Evolutionary conservation across 495 filamentous ascomycete species (phyloP).

Genomic region (Hyaloscypha bicolor): DNA sequence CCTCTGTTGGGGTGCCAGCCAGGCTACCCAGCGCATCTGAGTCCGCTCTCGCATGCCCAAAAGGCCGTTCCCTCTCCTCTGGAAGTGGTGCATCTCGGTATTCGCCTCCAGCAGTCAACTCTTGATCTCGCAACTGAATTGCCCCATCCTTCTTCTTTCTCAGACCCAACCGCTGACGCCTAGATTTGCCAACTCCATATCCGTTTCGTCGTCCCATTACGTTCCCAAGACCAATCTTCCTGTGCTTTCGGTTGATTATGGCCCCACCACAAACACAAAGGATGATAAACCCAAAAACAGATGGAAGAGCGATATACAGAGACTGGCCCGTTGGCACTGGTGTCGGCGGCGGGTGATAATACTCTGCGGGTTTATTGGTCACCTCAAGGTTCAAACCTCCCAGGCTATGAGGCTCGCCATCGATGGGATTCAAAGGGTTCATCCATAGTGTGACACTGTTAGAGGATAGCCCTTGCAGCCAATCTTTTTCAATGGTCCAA

Average conservation of each 20-base stretch:
- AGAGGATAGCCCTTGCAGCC: constrained; percentile 13
- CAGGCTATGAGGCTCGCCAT: constrained; percentile 8
- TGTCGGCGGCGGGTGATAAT: constrained; percentile 15
- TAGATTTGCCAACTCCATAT: constrained; percentile 25
- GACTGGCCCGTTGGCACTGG: constrained; percentile 19
- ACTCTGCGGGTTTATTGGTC: constrained; percentile 12
- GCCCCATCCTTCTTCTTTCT: constrained; percentile 20
- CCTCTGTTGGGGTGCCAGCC: constrained; percentile 24
- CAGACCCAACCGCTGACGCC: constrained; percentile 22
- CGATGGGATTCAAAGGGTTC: constrained; percentile 11
- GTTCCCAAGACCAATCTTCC: constrained; percentile 27
- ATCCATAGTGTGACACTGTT: constrained; percentile 28
- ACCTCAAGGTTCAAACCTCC: constrained; percentile 21
- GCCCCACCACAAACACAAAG: constrained; percentile 21
- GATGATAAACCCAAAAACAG: constrained; percentile 24
- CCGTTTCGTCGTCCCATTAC: constrained; percentile 29
- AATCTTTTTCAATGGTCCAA: constrained; percentile 25
- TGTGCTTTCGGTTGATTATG: constrained; percentile 22
- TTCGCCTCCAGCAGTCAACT: constrained; percentile 13
- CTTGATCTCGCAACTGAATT: constrained; percentile 24
- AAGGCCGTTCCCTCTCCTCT: constrained; percentile 9
- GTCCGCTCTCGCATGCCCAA: constrained; percentile 11
- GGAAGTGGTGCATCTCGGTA: constrained; percentile 22
- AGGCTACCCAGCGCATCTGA: constrained; percentile 26
- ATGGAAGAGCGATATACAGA: constrained; percentile 29